Evolutionary conservation across 306 rosid species (phyloP).

Genomic region (Citrullus colocynthis): DNA sequence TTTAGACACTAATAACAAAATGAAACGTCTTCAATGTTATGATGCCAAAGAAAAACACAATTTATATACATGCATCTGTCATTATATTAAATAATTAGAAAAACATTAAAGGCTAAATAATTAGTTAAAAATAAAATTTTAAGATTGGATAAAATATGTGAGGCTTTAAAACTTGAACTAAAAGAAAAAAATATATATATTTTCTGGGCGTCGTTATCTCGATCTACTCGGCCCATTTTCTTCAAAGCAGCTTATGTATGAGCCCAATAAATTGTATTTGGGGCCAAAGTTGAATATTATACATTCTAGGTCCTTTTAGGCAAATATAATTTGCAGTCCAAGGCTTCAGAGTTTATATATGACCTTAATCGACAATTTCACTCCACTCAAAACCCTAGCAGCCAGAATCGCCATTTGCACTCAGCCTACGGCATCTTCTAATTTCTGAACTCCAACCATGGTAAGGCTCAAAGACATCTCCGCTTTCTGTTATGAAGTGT

Average conservation of each 20-base stretch:
- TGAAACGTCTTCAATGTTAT: too few relatives aligned
- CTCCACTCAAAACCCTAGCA: conserved; percentile 23
- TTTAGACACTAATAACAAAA: too few relatives aligned
- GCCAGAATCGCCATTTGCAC: conserved; percentile 7
- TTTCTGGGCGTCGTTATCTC: not conserved
- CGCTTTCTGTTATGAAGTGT: not conserved
- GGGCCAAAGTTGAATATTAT: not conserved
- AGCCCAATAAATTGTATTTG: not conserved
- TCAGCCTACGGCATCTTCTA: not conserved
- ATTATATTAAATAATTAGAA: too few relatives aligned
- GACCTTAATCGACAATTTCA: not conserved
- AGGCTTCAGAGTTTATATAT: not conserved
- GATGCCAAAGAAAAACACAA: too few relatives aligned
- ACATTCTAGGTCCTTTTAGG: not conserved
- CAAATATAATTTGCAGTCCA: not conserved
- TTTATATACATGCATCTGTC: too few relatives aligned
- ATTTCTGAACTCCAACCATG: conserved; percentile 20
- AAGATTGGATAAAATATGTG: too few relatives aligned
- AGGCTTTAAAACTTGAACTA: too few relatives aligned
- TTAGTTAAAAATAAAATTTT: too few relatives aligned
- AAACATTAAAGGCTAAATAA: too few relatives aligned
- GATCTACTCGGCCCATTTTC: not conserved
- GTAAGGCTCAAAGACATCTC: not conserved
- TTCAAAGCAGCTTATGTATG: not conserved
- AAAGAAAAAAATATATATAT: too few relatives aligned